Evolutionary conservation across 495 filamentous ascomycete species (phyloP), one percentile per base, ranked within the genome.

Genomic region (Elaphomyces granulatus): DNA sequence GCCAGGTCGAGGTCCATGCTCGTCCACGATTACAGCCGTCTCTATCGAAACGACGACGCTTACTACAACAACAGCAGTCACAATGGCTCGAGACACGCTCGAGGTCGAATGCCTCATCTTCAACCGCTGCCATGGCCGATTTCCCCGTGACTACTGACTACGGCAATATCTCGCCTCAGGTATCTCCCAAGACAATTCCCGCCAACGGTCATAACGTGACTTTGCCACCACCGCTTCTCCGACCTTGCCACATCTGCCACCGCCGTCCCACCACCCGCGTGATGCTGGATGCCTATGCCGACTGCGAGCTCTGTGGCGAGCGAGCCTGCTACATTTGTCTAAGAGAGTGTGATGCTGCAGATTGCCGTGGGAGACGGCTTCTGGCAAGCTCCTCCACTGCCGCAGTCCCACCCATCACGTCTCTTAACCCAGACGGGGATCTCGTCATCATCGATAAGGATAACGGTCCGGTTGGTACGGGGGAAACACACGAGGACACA

Each of bases 261-360:
- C 54, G 66, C 15, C 60, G 58, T 37, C 70, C 70, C 2, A 68
- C 63, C 4, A 63, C 60, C 3, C 59, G 56, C 17, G 51, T 60
- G 34, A 55, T 70, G 19, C 54, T 74, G 2, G 64, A 72, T 38
- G 59, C 65, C 1, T 72, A 64, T 46, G 58, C 67, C 16, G 59
- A 72, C 38, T 74, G 68, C 45, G 61, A 67, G 42, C 42, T 66
- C 3, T 74, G 70, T 40, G 54, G 51, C 12, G 40, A 64, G 26
- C 52, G 70, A 21, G 63, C 64, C 12, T 74, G 70, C 44, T 71
- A 62, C 41, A 64, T 74, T 34, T 74, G 68, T 52, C 54, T 74
- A 14, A 56, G 70, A 30, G 58, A 67, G 37, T 74, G 70, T 43
- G 57, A 64, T 39, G 51, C 53, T 7, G 12, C 39, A 14, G 36